phyloP scores from a whole-genome alignment of 2,329 filamentous ascomycete genomes.

The Tolypocladium tundrense region DNA sequence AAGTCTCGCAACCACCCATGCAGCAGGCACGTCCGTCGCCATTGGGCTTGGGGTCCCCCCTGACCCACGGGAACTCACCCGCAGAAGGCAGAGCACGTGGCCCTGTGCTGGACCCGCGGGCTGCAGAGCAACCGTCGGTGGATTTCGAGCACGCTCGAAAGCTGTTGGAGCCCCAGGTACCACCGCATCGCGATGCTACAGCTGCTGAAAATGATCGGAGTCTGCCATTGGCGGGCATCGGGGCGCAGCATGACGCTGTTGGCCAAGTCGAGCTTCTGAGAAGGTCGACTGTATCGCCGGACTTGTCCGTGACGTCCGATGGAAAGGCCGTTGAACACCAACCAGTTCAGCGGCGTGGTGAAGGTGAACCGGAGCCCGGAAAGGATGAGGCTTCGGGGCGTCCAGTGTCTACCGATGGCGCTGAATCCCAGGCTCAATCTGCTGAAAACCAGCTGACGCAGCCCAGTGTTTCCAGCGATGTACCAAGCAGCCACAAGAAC shows the following conservation, averaged over 20 bases:
- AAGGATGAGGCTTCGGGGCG: neutral
- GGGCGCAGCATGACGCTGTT: neutral
- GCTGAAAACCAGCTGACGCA: neutral
- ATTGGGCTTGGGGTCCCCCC: conserved; percentile 2
- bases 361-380: neutral
- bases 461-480: neutral
- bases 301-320: conserved; percentile 3
- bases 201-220: neutral
- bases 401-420: neutral
- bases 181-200: neutral
- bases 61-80: neutral
- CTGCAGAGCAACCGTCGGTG: neutral
- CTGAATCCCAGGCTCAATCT: neutral
- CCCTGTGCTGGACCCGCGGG: neutral
- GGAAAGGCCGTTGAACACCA: neutral
- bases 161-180: neutral
- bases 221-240: neutral
- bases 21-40: conserved; percentile 4
- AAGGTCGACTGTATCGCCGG: conserved; percentile 5
- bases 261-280: neutral
- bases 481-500: neutral
- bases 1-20: neutral
- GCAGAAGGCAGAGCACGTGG: neutral
- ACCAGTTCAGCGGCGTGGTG: neutral
- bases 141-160: neutral